Base-by-base conservation (phyloP, 805 yeast species). In the Candida nitratophila region DNA sequence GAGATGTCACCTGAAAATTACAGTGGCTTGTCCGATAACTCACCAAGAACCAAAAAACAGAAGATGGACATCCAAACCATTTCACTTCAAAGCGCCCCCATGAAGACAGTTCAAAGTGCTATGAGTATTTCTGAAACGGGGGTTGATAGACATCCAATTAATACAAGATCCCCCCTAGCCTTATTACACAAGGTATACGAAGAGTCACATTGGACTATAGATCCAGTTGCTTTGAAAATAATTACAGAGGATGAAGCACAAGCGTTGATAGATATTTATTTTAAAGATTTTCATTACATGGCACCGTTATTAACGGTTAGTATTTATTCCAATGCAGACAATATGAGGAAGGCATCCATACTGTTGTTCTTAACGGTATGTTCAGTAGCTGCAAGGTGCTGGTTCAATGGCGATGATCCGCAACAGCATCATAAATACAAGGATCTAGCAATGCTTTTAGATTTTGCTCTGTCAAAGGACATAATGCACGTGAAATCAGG, bases 281-380 rank as follows among this genome's bases (percentile, higher is more conserved):
- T 49, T 24, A 48, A 47, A 19, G 35, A 45, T 15, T 43, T 47
- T 35, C 52, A 49, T 40, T 39, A 32, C 26, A 49, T 45, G 49
- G 52, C 52, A 16, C 52, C 52, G 3, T 40, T 49, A 30, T 40
- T 49, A 34, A 49, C 52, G 7, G 38, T 33, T 33, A 44, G 44
- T 31, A 39, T 49, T 6, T 47, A 49, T 26, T n/a, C 41, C 7
- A 37, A 49, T 40, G 52, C 49, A 2, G 46, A 37, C n/a, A 19
- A n/a, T 12, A 43, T 49, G 42, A 37, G 52, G 10, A 20, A 34
- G n/a, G 42, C 37, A n/a, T 49, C 52, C 2, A 41, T 42, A 1
- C 41, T 40, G 24, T 39, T 49, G 9, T 49, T 49, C 37, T 39
- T 49, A 17, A 45, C 49, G 1, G 46, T 49, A 11, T 41, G 44